A percentile compares a stretch with the other conserved stretches of the same genome.
Conservation (phyloP, 179 eudicot species). For the Camellia oleifera region DNA sequence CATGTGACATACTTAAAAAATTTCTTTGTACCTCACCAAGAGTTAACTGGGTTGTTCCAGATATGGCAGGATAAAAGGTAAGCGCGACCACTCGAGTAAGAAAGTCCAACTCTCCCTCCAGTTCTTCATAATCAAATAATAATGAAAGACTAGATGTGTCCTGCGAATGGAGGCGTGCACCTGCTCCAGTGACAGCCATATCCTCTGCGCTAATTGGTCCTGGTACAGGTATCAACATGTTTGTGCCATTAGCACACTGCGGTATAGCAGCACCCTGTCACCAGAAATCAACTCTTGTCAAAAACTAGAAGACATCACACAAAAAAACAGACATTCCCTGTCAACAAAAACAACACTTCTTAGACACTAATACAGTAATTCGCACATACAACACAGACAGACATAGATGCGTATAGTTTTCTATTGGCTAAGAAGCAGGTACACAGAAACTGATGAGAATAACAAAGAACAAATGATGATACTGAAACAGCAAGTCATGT, state of each 20-base stretch:
- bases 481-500: neutral
- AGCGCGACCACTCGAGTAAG: slow-evolving; percentile 90
- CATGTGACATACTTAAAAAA: slow-evolving; percentile 17
- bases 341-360: neutral
- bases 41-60: slow-evolving; percentile 79
- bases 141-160: slow-evolving; percentile 58
- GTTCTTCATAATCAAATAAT: slow-evolving; percentile 90
- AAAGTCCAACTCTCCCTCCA: slow-evolving; percentile 94
- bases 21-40: slow-evolving; percentile 84
- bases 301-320: slow-evolving; percentile 7
- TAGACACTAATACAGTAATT: neutral
- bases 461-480: neutral
- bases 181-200: slow-evolving; percentile 93
- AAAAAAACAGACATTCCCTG: neutral
- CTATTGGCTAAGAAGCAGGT: neutral
- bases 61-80: slow-evolving; percentile 75
- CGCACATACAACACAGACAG: neutral
- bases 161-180: slow-evolving; percentile 78
- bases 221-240: slow-evolving; percentile 65
- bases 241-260: slow-evolving; percentile 86
- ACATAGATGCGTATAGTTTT: neutral
- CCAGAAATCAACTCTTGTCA: slow-evolving; percentile 7
- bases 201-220: slow-evolving; percentile 86
- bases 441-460: neutral
- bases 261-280: slow-evolving; percentile 89